Conservation (phyloP, 169 alveolate genomes). For the Cryptosporidium muris region DNA sequence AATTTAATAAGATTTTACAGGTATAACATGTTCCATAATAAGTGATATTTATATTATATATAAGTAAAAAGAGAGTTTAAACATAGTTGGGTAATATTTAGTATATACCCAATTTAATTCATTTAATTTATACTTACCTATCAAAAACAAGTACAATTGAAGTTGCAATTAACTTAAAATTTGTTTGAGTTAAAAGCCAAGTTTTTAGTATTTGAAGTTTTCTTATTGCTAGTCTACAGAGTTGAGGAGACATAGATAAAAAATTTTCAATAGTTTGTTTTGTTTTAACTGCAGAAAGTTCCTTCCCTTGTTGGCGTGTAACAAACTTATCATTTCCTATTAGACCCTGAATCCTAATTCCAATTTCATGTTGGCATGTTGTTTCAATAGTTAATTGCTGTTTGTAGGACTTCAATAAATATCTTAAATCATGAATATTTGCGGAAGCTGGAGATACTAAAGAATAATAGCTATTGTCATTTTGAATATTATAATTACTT, state of each 20-base stretch:
- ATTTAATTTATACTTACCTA: conserved; percentile 26
- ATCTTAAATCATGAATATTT: background rate
- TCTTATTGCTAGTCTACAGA: conserved; percentile 5
- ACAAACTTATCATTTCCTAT: conserved; percentile 3
- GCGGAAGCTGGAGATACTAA: background rate
- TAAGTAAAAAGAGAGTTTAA: background rate
- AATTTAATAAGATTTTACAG: too few relatives aligned
- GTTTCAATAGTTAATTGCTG: conserved; percentile 10
- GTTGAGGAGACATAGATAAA: conserved; percentile 5
- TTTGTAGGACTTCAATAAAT: conserved; percentile 10
- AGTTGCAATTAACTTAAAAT: conserved; percentile 49
- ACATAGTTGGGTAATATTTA: background rate
- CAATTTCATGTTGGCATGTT: conserved; percentile 26
- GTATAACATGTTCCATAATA: too few relatives aligned
- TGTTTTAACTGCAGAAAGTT: conserved; percentile 19
- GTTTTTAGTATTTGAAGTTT: conserved; percentile 2
- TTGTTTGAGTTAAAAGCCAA: conserved; percentile 37
- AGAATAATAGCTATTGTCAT: too few relatives aligned
- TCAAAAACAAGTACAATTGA: conserved; percentile 37
- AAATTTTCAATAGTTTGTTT: conserved; percentile 27
- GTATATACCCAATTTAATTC: background rate
- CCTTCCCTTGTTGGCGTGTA: conserved; percentile 34
- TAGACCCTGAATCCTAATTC: conserved; percentile 53
- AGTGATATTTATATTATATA: background rate
- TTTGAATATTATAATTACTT: too few relatives aligned